Conservation (phyloP, 2,329 filamentous ascomycete species). For the Epichloe hybrida region DNA sequence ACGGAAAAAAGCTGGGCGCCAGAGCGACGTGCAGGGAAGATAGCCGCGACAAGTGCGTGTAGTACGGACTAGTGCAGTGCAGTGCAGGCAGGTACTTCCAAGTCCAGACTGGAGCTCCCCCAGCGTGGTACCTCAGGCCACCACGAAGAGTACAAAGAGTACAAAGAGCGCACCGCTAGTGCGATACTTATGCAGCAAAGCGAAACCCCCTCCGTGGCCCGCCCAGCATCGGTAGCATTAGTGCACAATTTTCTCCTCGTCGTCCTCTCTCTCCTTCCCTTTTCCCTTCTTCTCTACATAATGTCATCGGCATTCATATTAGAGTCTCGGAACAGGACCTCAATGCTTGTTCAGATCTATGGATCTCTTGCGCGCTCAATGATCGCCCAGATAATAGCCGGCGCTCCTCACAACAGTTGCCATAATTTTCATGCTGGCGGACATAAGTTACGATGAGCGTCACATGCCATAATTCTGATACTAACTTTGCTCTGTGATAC, state of each 20-base stretch:
- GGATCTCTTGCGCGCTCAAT: conserved; percentile 92
- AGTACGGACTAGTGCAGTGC: not conserved
- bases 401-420: conserved; percentile 62
- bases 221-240: not conserved
- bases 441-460: conserved; percentile 29
- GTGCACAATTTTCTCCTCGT: conserved; percentile 12
- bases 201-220: not conserved
- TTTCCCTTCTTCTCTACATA: conserved; percentile 37
- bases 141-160: too few relatives aligned
- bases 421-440: conserved; percentile 38
- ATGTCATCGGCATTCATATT: conserved; percentile 87
- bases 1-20: not conserved
- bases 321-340: conserved; percentile 97
- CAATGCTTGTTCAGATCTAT: conserved; percentile 88
- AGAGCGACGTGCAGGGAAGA: not conserved
- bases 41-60: not conserved
- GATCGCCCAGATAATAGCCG: conserved; percentile 76
- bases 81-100: not conserved
- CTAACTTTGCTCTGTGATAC: not conserved
- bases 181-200: conserved; percentile 15
- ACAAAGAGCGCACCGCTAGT: conserved; percentile 3
- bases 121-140: not conserved
- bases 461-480: conserved; percentile 22
- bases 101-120: not conserved
- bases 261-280: conserved; percentile 8